phyloP scores from a whole-genome alignment of 352 stramenopile genomes.

The Globisporangium irregulare region DNA sequence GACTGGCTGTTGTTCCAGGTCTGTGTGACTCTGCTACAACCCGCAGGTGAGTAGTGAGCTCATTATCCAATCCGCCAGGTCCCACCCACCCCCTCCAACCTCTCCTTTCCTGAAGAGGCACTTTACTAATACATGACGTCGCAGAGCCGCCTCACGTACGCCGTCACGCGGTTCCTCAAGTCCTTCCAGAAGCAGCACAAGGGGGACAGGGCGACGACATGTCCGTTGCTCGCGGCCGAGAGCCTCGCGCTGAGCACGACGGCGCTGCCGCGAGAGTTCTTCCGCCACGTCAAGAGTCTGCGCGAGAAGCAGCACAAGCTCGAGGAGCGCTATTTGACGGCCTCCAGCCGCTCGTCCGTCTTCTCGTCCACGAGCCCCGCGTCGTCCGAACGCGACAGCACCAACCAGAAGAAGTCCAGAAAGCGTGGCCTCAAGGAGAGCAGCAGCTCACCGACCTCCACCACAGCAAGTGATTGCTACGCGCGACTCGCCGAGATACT shows the following conservation, averaged over 20 bases:
- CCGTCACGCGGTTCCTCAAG: slow-evolving; percentile 35
- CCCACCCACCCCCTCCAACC: background rate
- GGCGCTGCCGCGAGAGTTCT: slow-evolving; percentile 33
- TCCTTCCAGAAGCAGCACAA: slow-evolving; percentile 35
- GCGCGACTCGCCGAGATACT: slow-evolving; percentile 27
- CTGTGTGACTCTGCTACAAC: background rate
- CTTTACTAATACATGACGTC: slow-evolving; percentile 13
- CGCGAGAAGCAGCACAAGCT: slow-evolving; percentile 11
- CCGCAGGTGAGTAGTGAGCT: background rate
- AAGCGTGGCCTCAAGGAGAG: slow-evolving; percentile 7
- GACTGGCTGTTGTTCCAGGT: background rate
- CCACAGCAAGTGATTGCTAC: slow-evolving; percentile 14
- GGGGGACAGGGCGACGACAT: slow-evolving; percentile 14
- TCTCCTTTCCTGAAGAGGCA: background rate
- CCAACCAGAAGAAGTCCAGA: background rate
- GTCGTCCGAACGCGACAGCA: slow-evolving; percentile 15
- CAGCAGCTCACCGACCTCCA: slow-evolving; percentile 20
- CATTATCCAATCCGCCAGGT: slow-evolving; percentile 1
- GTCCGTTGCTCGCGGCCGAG: slow-evolving; percentile 19
- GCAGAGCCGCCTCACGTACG: slow-evolving; percentile 33
- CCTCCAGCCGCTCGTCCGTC: slow-evolving; percentile 3
- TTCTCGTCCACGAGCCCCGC: slow-evolving; percentile 8
- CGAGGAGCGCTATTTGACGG: slow-evolving; percentile 18
- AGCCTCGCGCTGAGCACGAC: slow-evolving; percentile 1
- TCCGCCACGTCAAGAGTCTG: slow-evolving; percentile 23